phyloP scores from a whole-genome alignment of 202 grass and related monocot genomes.

The Alloteropsis angusta region DNA sequence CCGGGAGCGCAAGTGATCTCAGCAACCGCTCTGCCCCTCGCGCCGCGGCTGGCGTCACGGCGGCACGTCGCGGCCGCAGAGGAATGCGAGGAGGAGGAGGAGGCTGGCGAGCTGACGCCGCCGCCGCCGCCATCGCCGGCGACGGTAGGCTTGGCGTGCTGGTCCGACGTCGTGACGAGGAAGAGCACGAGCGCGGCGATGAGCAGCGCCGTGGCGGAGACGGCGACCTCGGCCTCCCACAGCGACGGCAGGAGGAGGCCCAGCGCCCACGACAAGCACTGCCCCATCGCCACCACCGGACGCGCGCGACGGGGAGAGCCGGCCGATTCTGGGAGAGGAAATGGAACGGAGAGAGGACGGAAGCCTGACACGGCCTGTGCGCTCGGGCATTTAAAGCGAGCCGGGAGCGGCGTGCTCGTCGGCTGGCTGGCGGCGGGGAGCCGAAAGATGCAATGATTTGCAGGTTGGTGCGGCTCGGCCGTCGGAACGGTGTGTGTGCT shows the following conservation, averaged over 20 bases:
- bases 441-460: constrained; percentile 35
- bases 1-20: constrained; percentile 3
- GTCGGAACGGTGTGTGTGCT: too few species aligned
- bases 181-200: constrained; percentile 31
- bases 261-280: constrained; percentile 28
- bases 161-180: constrained; percentile 26
- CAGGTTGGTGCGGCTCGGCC: neutral
- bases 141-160: neutral
- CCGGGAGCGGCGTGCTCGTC: neutral
- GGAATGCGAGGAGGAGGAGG: neutral
- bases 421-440: neutral
- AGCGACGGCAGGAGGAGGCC: constrained; percentile 60
- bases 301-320: neutral
- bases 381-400: neutral
- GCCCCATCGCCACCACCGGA: neutral
- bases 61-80: neutral
- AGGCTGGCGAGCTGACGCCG: neutral
- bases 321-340: neutral
- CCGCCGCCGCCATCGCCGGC: neutral
- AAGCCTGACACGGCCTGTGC: neutral
- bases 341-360: neutral
- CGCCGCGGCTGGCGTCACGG: neutral
- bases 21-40: neutral
- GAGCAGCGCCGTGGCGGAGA: constrained; percentile 52
- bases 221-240: constrained; percentile 66